Evolutionary conservation across 2,329 filamentous ascomycete species (phyloP), one percentile per base, ranked within the genome.

Genomic region (Pyrenochaeta sp.): DNA sequence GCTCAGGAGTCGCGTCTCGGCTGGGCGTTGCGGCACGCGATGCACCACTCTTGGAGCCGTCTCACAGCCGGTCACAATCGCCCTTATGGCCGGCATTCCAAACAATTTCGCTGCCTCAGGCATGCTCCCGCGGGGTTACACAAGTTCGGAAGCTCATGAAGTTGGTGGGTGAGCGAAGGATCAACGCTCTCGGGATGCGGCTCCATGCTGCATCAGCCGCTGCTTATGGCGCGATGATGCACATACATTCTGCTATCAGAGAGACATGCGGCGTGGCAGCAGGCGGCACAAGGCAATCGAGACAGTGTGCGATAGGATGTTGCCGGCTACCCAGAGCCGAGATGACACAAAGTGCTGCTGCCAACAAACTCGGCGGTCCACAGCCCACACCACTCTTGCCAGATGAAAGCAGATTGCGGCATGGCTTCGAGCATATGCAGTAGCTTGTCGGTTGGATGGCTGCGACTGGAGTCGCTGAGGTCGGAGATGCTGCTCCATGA

Each of bases 361-460:
- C 19, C 19, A 19, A 19, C 19, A 19, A 57, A 40, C 58, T 51
- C 58, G 46, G 54, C 58, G 46, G 54, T 54, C 43, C 40, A 19
- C 53, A 52, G 51, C 49, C 43, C 36, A 46, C 34, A 10, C 24
- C 24, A 34, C 55, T 54, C 46, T 56, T 1, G 57, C 43, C 51
- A 52, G 44, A 62, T 62, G 58, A 62, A 62, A 8, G 36, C 55
- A 60, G 47, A 62, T 58, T 64, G 63, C 51, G 61, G 63, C 58
- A 56, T 59, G 36, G 48, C 47, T 36, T 48, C n/a, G 15, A 55
- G 45, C 34, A 12, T 46, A 56, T 52, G 53, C 55, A 58, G 40
- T 25, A 45, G 47, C 47, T 50, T 51, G 34, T 32, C 52, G 46
- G 32, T 36, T 49, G 36, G 56, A 56, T 47, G 25, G 19, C 36